These are phyloP conservation scores for Coffea canephora DNA, from an alignment of 257 asterid species.

Conservation along the genomic window DNA sequence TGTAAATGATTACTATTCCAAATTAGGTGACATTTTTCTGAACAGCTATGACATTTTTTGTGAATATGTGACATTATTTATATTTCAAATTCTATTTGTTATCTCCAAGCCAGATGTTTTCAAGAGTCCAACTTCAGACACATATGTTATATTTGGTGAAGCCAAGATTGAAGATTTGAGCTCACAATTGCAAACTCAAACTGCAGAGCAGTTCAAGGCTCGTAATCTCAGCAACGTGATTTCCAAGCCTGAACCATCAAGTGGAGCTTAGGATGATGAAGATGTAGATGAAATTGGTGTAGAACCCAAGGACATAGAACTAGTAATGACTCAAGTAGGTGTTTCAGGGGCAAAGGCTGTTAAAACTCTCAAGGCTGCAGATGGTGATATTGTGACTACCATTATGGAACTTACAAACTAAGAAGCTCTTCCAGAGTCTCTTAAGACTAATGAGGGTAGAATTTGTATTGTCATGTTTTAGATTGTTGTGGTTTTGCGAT, in stretches of 20 bases:
- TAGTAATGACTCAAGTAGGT: constrained; percentile 69
- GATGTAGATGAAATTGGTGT: constrained; percentile 68
- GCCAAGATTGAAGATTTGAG: constrained; percentile 50
- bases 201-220: constrained; percentile 62
- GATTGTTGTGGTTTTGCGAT: too few species aligned
- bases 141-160: constrained; percentile 31
- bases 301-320: constrained; percentile 64
- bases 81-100: constrained; percentile 28
- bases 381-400: constrained; percentile 70
- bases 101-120: constrained; percentile 70
- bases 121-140: constrained; percentile 73
- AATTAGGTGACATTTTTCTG: background rate
- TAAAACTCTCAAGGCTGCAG: constrained; percentile 61
- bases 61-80: too few species aligned
- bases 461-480: too few species aligned
- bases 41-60: too few species aligned
- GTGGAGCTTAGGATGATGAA: constrained; percentile 52
- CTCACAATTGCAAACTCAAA: constrained; percentile 62
- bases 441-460: too few species aligned
- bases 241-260: constrained; percentile 57
- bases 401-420: constrained; percentile 72
- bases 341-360: constrained; percentile 62
- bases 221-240: constrained; percentile 36
- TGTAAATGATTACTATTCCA: background rate
- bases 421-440: background rate